Base-by-base conservation (phyloP, 495 filamentous ascomycete genomes). In the Tetracladium setigerum region DNA sequence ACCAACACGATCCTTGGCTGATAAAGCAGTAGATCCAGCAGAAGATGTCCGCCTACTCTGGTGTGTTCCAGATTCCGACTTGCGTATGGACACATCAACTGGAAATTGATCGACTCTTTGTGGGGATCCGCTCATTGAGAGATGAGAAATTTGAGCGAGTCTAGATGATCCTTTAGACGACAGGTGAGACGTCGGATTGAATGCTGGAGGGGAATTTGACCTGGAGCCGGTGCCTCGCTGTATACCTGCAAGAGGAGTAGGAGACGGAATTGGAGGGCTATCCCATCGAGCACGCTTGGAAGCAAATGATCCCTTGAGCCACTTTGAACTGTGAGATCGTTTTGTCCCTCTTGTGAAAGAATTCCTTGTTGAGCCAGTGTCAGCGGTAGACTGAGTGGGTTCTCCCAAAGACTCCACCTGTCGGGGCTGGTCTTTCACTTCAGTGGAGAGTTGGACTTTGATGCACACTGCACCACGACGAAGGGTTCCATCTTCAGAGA, bases 221-320 rank as follows among this genome's bases (percentile, higher is more conserved):
- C 3, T 27, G 22, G 22, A 27, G 22, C 22, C 7, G 22, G 22
- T 3, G 22, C 22, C 41, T 12, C 13, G 27, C 13, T 16, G 30
- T 7, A 39, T 1, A 1, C 41, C 33, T 12, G 24, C 47, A 19
- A 46, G 27, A 1, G 52, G 57, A 6, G 57, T 57, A 8, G 57
- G 57, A 16, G 57, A 41, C 4, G 54, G 17, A 22, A 44, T 14
- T 15, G 15, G 17, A 9, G 47, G 47, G 3, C 22, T 36, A 33
- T 57, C 50, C 53, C 52, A 57, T 13, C 51, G 50, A 47, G 50
- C 49, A 17, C 54, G 41, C 42, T 57, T 57, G 4, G 51, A 54
- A 12, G 52, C 38, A 44, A 52, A 49, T 27, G 54, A 52, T 32
- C 50, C 57, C 27, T 53, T 60, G 13, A 60, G 27, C 57, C 57